Percentiles rank a stretch among this genome's conserved stretches.
phyloP scores from a whole-genome alignment of 1,284 basidiomycete species.

The Athelia sp. region DNA sequence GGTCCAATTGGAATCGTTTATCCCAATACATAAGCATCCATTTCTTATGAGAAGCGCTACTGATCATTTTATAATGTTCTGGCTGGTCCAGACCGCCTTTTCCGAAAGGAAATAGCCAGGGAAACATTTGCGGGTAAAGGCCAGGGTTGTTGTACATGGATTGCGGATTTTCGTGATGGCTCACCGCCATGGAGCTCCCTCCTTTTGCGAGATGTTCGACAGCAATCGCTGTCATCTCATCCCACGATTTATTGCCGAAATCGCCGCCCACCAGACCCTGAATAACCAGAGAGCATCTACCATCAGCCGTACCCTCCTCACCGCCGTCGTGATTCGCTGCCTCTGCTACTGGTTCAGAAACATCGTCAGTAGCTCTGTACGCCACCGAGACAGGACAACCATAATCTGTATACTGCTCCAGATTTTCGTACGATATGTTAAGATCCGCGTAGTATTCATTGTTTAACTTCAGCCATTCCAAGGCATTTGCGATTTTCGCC shows the following conservation, averaged over 20 bases:
- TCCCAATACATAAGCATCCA: slow-evolving; percentile 31
- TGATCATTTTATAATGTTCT: too few relatives aligned
- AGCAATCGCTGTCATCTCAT: slow-evolving; percentile 9
- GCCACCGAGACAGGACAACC: slow-evolving; percentile 14
- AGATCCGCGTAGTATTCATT: slow-evolving; percentile 21
- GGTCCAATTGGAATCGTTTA: slow-evolving; percentile 31
- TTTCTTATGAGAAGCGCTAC: slow-evolving; percentile 12
- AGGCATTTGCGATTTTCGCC: slow-evolving; percentile 14
- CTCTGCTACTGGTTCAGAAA: slow-evolving; percentile 11
- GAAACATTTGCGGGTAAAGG: slow-evolving; percentile 23
- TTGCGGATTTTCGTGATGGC: slow-evolving; percentile 10
- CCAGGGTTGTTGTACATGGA: slow-evolving; percentile 19
- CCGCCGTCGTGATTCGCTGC: slow-evolving; percentile 8
- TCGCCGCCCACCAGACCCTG: slow-evolving; percentile 13
- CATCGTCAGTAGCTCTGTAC: slow-evolving; percentile 6
- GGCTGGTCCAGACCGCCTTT: slow-evolving; percentile 16
- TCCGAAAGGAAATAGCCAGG: slow-evolving; percentile 24
- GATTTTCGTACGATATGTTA: slow-evolving; percentile 18
- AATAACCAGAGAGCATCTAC: slow-evolving; percentile 13
- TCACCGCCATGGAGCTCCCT: slow-evolving; percentile 14
- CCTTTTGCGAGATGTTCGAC: slow-evolving; percentile 14
- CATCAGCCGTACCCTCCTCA: slow-evolving; percentile 10
- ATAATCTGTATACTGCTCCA: slow-evolving; percentile 15
- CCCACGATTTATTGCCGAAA: slow-evolving; percentile 2
- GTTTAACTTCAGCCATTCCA: slow-evolving; percentile 27